Base-by-base conservation (phyloP, 495 filamentous ascomycete genomes). In the Penicillium bialowiezense region DNA sequence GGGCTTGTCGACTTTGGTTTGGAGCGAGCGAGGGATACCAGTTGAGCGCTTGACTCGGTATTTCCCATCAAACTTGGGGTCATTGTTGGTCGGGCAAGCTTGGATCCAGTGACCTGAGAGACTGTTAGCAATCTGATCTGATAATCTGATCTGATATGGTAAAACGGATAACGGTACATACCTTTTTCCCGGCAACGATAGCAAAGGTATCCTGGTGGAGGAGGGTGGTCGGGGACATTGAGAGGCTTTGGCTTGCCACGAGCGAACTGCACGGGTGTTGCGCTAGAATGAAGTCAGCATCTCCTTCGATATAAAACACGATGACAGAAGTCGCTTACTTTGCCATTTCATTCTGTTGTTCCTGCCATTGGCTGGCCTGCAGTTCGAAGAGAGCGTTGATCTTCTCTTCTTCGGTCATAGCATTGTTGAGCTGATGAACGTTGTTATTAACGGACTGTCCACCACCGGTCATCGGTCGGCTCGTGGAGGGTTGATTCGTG, bases 181-280 rank as follows among this genome's bases (percentile, higher is more conserved):
- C 80, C 93, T 73, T 97, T 98, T 68, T 97, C 87, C 48, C 90
- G 87, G 69, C 93, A 99, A n/a, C 93, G 87, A 59, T 97, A 96
- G 69, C 93, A 99, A 48, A 96, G 81, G 65, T 99, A 99, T 26
- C 91, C 91, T 19, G 87, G 84, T 5, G 93, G 91, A 13, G 92
- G 91, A 8, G 89, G 87, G 59, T 95, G 90, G 52, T 92, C 89
- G 14, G 93, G 95, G 18, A 90, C 82, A 61, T 90, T 90, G 37
- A 82, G 72, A 32, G 84, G 82, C 54, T 83, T 84, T 32, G 76
- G 76, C 62, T 74, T 72, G n/a, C 68, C 74, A 26, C 74, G 70
- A 17, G 71, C 75, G 52, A 79, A 79, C 46, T 77, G 74, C 8
- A 88, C 78, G 24, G 82, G 84, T 28, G 82, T 85, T 35, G 82